A percentile compares a stretch with the other conserved stretches of the same genome.
These are phyloP conservation scores for Vigna unguiculata DNA, from an alignment of 306 rosid species.

Conservation along the genomic window DNA sequence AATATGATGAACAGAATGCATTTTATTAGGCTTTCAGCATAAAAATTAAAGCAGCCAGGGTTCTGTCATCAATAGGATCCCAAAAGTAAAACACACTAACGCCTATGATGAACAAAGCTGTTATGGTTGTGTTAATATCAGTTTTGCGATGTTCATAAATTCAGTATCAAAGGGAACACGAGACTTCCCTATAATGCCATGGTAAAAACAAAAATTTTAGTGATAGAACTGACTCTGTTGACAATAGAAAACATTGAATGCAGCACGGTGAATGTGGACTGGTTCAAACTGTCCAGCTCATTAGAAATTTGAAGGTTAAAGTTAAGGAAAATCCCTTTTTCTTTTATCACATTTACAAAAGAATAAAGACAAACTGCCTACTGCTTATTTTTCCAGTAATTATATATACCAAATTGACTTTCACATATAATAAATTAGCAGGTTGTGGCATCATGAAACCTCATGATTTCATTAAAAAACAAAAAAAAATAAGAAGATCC, in stretches of 20 bases:
- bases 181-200: not conserved
- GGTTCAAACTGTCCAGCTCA: not conserved
- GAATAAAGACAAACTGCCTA: not conserved
- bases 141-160: too few species aligned
- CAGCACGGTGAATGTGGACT: not conserved
- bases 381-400: not conserved
- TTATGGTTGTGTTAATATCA: not conserved
- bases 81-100: not conserved
- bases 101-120: not conserved
- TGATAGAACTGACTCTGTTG: not conserved
- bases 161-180: too few species aligned
- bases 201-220: not conserved
- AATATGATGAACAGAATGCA: not conserved
- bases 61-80: not conserved
- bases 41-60: not conserved
- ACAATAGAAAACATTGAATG: not conserved
- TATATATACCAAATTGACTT: not conserved
- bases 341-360: not conserved
- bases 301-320: not conserved
- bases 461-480: not conserved
- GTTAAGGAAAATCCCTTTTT: not conserved
- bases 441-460: not conserved
- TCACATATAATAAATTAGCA: not conserved
- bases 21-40: slow-evolving; percentile 17
- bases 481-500: not conserved